phyloP scores from a whole-genome alignment of 169 alveolate species.

The Haemoproteus tartakovskyi region DNA sequence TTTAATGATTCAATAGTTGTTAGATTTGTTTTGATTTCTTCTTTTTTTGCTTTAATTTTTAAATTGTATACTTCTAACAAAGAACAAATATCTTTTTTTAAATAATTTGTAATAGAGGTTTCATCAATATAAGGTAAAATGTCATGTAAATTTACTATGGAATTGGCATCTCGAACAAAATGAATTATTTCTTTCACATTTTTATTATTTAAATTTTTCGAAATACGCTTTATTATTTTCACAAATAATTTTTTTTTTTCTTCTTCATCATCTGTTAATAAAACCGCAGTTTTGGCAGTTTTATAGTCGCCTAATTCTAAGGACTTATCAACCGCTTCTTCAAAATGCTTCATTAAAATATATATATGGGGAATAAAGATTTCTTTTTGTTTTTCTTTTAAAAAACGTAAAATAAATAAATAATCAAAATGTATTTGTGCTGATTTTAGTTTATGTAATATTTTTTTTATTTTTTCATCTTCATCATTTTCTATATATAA shows the following conservation, averaged over 20 bases:
- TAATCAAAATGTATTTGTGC: constrained; percentile 51
- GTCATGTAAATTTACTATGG: constrained; percentile 58
- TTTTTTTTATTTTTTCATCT: constrained; percentile 33
- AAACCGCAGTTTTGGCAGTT: constrained; percentile 55
- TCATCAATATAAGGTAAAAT: constrained; percentile 61
- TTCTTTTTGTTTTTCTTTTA: constrained; percentile 64
- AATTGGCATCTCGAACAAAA: constrained; percentile 49
- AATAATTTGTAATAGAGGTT: constrained; percentile 31
- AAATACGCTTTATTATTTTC: constrained; percentile 48
- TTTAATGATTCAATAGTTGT: constrained; percentile 42
- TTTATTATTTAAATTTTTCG: constrained; percentile 52
- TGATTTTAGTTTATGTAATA: constrained; percentile 38
- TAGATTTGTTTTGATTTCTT: constrained; percentile 61
- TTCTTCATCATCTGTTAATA: constrained; percentile 61
- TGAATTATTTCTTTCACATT: constrained; percentile 60
- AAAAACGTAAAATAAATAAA: constrained; percentile 48
- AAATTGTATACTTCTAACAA: constrained; percentile 43
- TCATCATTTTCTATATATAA: constrained; percentile 53
- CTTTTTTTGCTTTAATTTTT: constrained; percentile 62
- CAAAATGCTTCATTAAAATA: constrained; percentile 61
- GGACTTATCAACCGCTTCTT: constrained; percentile 65
- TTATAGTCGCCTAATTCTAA: constrained; percentile 51
- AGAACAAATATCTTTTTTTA: constrained; percentile 61
- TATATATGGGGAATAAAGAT: constrained; percentile 56
- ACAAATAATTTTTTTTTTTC: constrained; percentile 65